Evolutionary conservation across 2,329 filamentous ascomycete genomes (phyloP).

Genomic region (Paraphoma chrysanthemicola): DNA sequence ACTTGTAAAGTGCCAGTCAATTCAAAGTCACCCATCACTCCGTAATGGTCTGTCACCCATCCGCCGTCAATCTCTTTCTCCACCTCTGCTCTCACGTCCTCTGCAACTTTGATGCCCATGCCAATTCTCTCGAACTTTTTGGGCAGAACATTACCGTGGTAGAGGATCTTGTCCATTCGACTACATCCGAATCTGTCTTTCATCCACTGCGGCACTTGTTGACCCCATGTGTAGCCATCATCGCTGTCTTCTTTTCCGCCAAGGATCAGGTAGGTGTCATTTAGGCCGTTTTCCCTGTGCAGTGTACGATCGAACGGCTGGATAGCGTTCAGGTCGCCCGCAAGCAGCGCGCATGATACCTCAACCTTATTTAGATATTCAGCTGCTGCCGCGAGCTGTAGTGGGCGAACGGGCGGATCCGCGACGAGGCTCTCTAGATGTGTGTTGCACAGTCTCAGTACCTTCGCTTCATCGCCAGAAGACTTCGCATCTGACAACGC

Average conservation of each 20-base stretch:
- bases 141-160: slow-evolving; percentile 48
- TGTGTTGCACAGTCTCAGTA: slow-evolving; percentile 61
- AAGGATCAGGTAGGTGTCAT: slow-evolving; percentile 61
- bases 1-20: slow-evolving; percentile 11
- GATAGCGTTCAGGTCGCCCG: slow-evolving; percentile 67
- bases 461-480: slow-evolving; percentile 11
- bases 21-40: slow-evolving; percentile 48
- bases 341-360: slow-evolving; percentile 54
- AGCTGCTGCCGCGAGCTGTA: slow-evolving; percentile 56
- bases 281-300: slow-evolving; percentile 57
- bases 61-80: slow-evolving; percentile 47
- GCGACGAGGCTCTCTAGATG: slow-evolving; percentile 64
- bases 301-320: slow-evolving; percentile 60
- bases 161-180: slow-evolving; percentile 64
- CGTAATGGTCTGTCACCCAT: slow-evolving; percentile 62
- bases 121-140: slow-evolving; percentile 58
- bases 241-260: slow-evolving; percentile 60
- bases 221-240: slow-evolving; percentile 65
- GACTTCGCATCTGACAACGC: slow-evolving; percentile 23
- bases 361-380: slow-evolving; percentile 50
- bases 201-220: slow-evolving; percentile 55
- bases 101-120: slow-evolving; percentile 52
- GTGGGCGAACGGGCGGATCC: slow-evolving; percentile 57
- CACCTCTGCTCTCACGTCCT: slow-evolving; percentile 39
- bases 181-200: slow-evolving; percentile 57